phyloP scores from a whole-genome alignment of 176 grass and related monocot genomes.

The Aegilops umbellulata region DNA sequence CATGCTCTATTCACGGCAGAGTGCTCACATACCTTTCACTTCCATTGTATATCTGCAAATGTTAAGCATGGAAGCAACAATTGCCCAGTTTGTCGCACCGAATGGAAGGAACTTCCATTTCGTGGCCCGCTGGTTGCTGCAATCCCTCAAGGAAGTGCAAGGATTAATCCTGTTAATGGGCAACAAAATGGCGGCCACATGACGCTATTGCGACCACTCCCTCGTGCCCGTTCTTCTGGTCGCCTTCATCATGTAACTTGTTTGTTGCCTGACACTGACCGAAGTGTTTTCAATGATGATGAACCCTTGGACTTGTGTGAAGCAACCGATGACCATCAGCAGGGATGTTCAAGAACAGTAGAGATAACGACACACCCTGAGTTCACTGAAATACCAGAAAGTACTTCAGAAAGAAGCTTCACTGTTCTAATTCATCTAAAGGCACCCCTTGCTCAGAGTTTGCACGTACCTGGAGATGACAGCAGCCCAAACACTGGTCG shows the following conservation, averaged over 20 bases:
- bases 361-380: slow-evolving; percentile 83
- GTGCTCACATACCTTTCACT: slow-evolving; percentile 83
- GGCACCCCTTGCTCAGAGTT: slow-evolving; percentile 51
- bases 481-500: slow-evolving; percentile 30
- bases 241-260: slow-evolving; percentile 50
- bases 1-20: slow-evolving; percentile 89
- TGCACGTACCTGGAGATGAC: slow-evolving; percentile 23
- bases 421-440: slow-evolving; percentile 83
- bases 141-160: slow-evolving; percentile 40
- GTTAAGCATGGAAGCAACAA: slow-evolving; percentile 76
- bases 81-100: slow-evolving; percentile 65
- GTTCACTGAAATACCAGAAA: slow-evolving; percentile 67
- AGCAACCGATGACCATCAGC: slow-evolving; percentile 16
- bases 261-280: slow-evolving; percentile 59
- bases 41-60: slow-evolving; percentile 86
- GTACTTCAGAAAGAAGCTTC: slow-evolving; percentile 63
- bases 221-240: slow-evolving; percentile 56
- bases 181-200: slow-evolving; percentile 55
- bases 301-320: slow-evolving; percentile 62
- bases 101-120: slow-evolving; percentile 88
- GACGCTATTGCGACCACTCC: slow-evolving; percentile 59
- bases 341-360: slow-evolving; percentile 53
- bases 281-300: slow-evolving; percentile 65
- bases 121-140: slow-evolving; percentile 39
- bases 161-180: slow-evolving; percentile 52